These are phyloP conservation scores for Pseudocercospora macadamiae DNA, from an alignment of 2,329 filamentous ascomycete species.

Conservation along the genomic window DNA sequence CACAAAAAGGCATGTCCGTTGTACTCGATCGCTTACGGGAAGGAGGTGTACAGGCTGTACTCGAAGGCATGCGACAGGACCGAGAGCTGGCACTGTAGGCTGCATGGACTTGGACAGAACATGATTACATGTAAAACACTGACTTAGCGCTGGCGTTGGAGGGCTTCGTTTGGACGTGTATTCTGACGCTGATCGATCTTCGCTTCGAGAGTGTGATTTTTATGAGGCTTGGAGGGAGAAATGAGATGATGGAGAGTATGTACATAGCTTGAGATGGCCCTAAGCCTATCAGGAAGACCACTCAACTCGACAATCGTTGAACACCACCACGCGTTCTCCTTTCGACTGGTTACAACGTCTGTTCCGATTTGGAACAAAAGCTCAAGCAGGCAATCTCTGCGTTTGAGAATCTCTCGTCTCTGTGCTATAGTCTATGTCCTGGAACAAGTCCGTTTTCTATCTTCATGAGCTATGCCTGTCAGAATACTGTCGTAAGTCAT, in stretches of 20 bases:
- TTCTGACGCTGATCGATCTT: background rate
- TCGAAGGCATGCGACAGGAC: constrained; percentile 71
- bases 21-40: constrained; percentile 72
- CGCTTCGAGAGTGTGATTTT: constrained; percentile 6
- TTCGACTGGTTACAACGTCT: too few relatives aligned
- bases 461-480: too few relatives aligned
- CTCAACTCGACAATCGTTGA: constrained; percentile 25
- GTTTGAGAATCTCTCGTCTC: too few relatives aligned
- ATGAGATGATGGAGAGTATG: constrained; percentile 1
- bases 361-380: too few relatives aligned
- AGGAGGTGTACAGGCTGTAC: constrained; percentile 68
- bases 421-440: too few relatives aligned
- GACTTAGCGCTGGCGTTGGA: constrained; percentile 17
- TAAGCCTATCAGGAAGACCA: constrained; percentile 26
- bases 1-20: constrained; percentile 79
- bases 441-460: too few relatives aligned
- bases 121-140: constrained; percentile 12
- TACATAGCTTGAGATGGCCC: constrained; percentile 18
- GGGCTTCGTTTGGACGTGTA: background rate
- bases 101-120: background rate
- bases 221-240: background rate
- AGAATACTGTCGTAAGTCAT: too few relatives aligned
- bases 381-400: too few relatives aligned
- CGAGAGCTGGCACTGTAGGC: constrained; percentile 33
- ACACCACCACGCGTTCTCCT: background rate